Percentiles rank a stretch among this genome's conserved stretches.
Evolutionary conservation across 139 green algal species (phyloP).

Genomic region (Volvox africanus): DNA sequence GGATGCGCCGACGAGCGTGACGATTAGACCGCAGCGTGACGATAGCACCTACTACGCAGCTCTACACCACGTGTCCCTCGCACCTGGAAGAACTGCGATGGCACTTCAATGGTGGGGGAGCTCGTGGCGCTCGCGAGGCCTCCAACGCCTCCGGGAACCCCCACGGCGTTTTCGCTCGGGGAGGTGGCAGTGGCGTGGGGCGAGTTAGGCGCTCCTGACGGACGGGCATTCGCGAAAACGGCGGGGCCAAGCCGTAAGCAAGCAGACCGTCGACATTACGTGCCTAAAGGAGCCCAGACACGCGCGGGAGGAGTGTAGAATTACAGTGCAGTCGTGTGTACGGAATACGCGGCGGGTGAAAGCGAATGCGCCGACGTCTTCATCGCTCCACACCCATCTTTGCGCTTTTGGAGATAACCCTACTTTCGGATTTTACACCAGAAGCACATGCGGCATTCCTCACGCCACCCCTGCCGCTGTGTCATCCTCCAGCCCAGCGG

Average conservation of each 20-base stretch:
- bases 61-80: background rate
- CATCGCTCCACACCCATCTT: too few relatives aligned
- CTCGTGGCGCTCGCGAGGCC: background rate
- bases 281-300: background rate
- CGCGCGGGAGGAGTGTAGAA: background rate
- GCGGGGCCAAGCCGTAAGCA: background rate
- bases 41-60: background rate
- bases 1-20: too few relatives aligned
- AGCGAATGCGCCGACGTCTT: background rate
- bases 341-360: background rate
- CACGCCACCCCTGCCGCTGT: too few relatives aligned
- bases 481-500: too few relatives aligned
- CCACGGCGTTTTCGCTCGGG: background rate
- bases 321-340: background rate
- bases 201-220: background rate
- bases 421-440: too few relatives aligned
- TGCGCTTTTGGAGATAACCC: too few relatives aligned
- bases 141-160: background rate
- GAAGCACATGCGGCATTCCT: too few relatives aligned
- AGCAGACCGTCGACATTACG: background rate
- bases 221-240: background rate
- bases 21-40: background rate
- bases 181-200: background rate
- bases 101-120: background rate
- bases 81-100: slow-evolving; percentile 31